Base-by-base conservation (phyloP, 768 basidiomycete genomes). In the Suillus subalutaceus region DNA sequence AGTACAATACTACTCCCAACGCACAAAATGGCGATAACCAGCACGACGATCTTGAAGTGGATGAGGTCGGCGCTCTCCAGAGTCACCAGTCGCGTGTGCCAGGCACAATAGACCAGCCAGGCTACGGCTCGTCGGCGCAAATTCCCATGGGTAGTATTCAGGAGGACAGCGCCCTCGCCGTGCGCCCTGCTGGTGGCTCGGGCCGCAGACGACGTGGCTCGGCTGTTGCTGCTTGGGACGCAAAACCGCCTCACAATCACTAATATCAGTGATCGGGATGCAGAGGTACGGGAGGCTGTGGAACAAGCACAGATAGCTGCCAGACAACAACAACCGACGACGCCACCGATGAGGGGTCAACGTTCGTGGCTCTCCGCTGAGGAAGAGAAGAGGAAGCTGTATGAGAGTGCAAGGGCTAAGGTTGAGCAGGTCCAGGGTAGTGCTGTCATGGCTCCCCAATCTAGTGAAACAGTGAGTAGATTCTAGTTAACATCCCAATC, bases 381-480 rank as follows among this genome's bases (percentile, higher is more conserved):
- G 68, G 78, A 83, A 55, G 84, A 86, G 66, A 86, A 85, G 74
- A 75, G 69, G 65, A 60, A 70, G 48, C 13, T 77, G 58, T 77
- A 84, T 44, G 79, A 84, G 37, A 75, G 66, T 44, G 83, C 83
- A 0, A 75, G 79, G 62, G 80, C 73, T 5, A 77, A 63, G 61
- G 83, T 83, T 38, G 77, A 81, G 57, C 73, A 73, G 44, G 72
- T 80, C 15, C 83, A 84, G 52, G 80, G 79, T 20, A 64, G 71
- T 18, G 70, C 72, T 65, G 70, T 71, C 41, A 74, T 78, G 37
- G 67, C 68, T 12, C 41, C 30, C 20, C 41, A 60, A 43, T 20
- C 23, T 26, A 32, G 59, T 32, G 59, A 60, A 43, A 13, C 59
- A 20, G 59, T 43, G 40, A 60, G 59, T 20, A 43, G 18, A 32